Percentiles rank a stretch among this genome's conserved stretches.
Conservation (phyloP, 2,329 filamentous ascomycete genomes). For the Exophiala alcalophila region DNA sequence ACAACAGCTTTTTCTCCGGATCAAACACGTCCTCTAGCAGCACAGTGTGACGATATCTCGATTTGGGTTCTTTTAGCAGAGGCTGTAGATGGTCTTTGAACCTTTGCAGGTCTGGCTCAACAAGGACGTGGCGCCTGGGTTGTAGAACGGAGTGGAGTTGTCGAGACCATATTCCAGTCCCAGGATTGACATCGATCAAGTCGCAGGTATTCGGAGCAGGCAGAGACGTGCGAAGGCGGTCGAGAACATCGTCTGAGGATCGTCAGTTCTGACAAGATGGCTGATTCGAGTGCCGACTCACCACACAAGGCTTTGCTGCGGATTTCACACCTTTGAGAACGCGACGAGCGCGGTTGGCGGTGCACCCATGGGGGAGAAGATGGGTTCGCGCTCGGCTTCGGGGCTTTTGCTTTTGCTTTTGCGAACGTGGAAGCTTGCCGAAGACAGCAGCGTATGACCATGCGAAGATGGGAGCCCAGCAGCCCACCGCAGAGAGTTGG, state of each 20-base stretch:
- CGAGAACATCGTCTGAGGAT: conserved; percentile 61
- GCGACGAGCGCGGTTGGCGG: no score
- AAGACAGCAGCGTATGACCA: conserved; percentile 13
- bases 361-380: no score
- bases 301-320: conserved; percentile 17
- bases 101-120: conserved; percentile 64
- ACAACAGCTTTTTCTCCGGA: conserved; percentile 51
- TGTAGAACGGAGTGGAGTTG: conserved; percentile 71
- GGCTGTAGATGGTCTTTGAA: conserved; percentile 62
- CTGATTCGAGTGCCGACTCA: conserved; percentile 3
- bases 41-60: conserved; percentile 52
- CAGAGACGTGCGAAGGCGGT: conserved; percentile 67
- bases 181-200: conserved; percentile 82
- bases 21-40: conserved; percentile 40
- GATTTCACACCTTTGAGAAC: conserved; percentile 11
- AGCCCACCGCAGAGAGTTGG: no score
- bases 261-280: conserved; percentile 12
- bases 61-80: conserved; percentile 45
- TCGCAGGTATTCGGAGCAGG: conserved; percentile 73
- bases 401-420: conserved; percentile 1
- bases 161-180: conserved; percentile 71
- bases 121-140: conserved; percentile 76
- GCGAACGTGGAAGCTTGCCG: conserved; percentile 17
- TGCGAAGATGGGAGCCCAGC: no score
- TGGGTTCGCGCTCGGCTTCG: conserved; percentile 1